phyloP scores from a whole-genome alignment of 441 rosid genomes.

The Brassica balearica region DNA sequence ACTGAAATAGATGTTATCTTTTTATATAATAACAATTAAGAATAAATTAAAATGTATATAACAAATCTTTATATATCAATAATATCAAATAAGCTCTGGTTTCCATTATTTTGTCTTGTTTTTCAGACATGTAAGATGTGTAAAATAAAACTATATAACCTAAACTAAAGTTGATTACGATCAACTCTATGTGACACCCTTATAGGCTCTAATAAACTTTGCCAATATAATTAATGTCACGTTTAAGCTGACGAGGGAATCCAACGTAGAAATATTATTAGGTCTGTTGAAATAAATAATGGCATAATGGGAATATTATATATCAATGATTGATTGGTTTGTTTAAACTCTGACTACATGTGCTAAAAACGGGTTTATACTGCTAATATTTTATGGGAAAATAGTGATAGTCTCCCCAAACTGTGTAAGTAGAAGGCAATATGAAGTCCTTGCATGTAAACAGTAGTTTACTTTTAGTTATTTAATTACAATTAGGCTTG shows the following conservation, averaged over 20 bases:
- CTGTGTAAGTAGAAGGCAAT: background rate
- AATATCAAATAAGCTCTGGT: no score
- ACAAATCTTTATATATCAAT: no score
- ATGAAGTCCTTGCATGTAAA: background rate
- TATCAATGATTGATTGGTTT: constrained; percentile 12
- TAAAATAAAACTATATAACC: background rate
- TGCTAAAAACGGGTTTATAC: constrained; percentile 22
- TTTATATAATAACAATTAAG: no score
- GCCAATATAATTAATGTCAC: background rate
- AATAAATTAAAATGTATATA: no score
- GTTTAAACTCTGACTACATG: constrained; percentile 14
- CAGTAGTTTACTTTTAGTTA: background rate
- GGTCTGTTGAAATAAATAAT: constrained; percentile 4
- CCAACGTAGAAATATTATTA: constrained; percentile 12
- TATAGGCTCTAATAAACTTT: background rate
- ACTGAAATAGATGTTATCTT: no score
- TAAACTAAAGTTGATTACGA: background rate
- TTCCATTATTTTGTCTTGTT: constrained; percentile 1
- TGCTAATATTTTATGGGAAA: background rate
- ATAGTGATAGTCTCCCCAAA: background rate
- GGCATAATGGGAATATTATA: constrained; percentile 12
- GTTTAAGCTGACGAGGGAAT: constrained; percentile 17
- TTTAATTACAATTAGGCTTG: background rate
- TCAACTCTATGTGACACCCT: background rate
- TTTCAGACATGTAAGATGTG: background rate